Percentiles rank a stretch among this genome's conserved stretches.
phyloP scores from a whole-genome alignment of 163 green algal genomes.

The Scenedesmus sp. region DNA sequence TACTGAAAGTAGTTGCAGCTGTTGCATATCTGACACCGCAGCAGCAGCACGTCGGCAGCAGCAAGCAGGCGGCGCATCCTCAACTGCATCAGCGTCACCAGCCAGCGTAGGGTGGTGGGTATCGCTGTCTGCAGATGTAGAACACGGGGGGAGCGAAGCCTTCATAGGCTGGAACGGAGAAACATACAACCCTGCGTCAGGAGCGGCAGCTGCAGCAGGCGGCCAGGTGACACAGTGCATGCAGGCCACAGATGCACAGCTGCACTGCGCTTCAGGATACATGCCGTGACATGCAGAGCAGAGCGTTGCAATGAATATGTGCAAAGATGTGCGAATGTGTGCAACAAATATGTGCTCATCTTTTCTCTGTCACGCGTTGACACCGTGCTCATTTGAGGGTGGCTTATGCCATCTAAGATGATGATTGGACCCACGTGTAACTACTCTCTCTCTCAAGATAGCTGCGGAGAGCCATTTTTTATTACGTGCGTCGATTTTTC shows the following conservation, averaged over 20 bases:
- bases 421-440: no score
- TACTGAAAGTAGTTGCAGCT: not conserved
- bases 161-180: constrained; percentile 70
- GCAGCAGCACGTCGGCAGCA: not conserved
- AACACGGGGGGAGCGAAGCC: constrained; percentile 45
- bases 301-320: no score
- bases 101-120: not conserved
- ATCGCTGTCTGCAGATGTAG: not conserved
- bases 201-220: constrained; percentile 15
- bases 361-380: no score
- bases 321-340: not conserved
- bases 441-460: no score
- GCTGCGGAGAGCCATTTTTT: no score
- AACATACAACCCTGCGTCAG: constrained; percentile 50
- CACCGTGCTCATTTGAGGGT: no score
- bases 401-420: no score
- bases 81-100: not conserved
- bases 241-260: not conserved
- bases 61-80: not conserved
- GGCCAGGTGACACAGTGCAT: not conserved
- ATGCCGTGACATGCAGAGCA: not conserved
- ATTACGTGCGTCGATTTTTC: no score
- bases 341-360: no score
- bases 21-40: not conserved
- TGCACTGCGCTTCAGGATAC: not conserved